Conservation (phyloP, 2,329 filamentous ascomycete species). For the Aspergillus sp. region DNA sequence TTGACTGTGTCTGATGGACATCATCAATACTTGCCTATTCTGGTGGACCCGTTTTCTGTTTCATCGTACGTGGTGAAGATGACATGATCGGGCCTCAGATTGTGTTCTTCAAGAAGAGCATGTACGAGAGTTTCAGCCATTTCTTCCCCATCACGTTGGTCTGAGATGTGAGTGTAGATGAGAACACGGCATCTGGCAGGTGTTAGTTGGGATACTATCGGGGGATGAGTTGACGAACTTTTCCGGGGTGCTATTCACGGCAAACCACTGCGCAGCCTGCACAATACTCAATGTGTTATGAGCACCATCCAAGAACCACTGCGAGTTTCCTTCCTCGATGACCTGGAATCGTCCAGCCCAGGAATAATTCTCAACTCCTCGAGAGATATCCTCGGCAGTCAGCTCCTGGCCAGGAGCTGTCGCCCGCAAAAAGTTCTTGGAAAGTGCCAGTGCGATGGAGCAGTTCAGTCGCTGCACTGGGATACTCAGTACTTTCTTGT, state of each 20-base stretch:
- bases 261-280: slow-evolving; percentile 36
- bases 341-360: slow-evolving; percentile 33
- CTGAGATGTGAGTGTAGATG: slow-evolving; percentile 29
- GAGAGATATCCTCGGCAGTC: slow-evolving; percentile 15
- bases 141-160: slow-evolving; percentile 19
- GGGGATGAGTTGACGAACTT: slow-evolving; percentile 4
- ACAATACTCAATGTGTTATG: slow-evolving; percentile 40
- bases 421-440: slow-evolving; percentile 16
- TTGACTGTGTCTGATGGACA: not conserved
- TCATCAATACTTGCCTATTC: slow-evolving; percentile 13
- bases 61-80: slow-evolving; percentile 28
- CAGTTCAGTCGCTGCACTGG: slow-evolving; percentile 29
- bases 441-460: slow-evolving; percentile 24
- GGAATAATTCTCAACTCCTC: slow-evolving; percentile 19
- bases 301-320: slow-evolving; percentile 41
- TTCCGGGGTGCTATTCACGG: not conserved
- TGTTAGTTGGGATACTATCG: not conserved
- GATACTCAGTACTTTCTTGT: slow-evolving; percentile 13
- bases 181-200: slow-evolving; percentile 15
- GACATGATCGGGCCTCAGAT: slow-evolving; percentile 17
- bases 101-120: slow-evolving; percentile 10
- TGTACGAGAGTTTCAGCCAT: slow-evolving; percentile 17
- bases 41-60: slow-evolving; percentile 14
- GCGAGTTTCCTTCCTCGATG: slow-evolving; percentile 13
- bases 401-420: slow-evolving; percentile 13